Conservation (phyloP, 2,329 filamentous ascomycete species). For the Hymenoscyphus albidus region DNA sequence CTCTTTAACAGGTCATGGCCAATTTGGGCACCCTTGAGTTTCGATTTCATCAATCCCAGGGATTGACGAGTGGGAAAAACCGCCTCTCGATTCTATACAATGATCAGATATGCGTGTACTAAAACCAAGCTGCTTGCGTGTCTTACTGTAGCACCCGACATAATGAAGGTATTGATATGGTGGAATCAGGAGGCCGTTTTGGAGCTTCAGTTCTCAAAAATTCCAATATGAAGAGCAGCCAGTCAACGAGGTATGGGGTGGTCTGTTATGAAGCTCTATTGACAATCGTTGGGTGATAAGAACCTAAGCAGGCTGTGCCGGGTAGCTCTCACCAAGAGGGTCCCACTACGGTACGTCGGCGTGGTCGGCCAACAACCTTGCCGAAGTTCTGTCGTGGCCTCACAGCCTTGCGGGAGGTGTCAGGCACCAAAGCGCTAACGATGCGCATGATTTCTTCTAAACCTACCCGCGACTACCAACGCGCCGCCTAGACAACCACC, state of each 20-base stretch:
- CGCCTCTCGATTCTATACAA: conserved; percentile 77
- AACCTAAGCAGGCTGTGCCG: conserved; percentile 14
- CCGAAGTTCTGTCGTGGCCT: neutral
- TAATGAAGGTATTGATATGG: conserved; percentile 33
- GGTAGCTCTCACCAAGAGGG: conserved; percentile 14
- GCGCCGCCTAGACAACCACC: conserved; percentile 17
- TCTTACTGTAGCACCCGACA: conserved; percentile 52
- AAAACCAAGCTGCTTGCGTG: conserved; percentile 14
- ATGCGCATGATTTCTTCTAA: conserved; percentile 19
- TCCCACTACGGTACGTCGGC: conserved; percentile 12
- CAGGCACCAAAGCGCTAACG: conserved; percentile 17
- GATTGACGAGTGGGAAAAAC: conserved; percentile 98
- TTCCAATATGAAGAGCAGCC: neutral
- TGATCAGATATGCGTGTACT: conserved; percentile 17
- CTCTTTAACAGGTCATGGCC: conserved; percentile 94
- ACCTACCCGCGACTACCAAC: conserved; percentile 21
- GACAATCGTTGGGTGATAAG: conserved; percentile 20
- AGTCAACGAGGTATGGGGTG: neutral
- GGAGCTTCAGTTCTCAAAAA: neutral
- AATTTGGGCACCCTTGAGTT: conserved; percentile 88
- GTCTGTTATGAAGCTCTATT: conserved; percentile 4
- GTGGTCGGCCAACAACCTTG: conserved; percentile 15
- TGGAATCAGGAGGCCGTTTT: neutral
- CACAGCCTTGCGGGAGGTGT: conserved; percentile 6
- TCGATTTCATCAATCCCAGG: conserved; percentile 93